These are phyloP conservation scores for Bondarzewia mesenterica DNA, from an alignment of 1,284 basidiomycete species.

Conservation along the genomic window DNA sequence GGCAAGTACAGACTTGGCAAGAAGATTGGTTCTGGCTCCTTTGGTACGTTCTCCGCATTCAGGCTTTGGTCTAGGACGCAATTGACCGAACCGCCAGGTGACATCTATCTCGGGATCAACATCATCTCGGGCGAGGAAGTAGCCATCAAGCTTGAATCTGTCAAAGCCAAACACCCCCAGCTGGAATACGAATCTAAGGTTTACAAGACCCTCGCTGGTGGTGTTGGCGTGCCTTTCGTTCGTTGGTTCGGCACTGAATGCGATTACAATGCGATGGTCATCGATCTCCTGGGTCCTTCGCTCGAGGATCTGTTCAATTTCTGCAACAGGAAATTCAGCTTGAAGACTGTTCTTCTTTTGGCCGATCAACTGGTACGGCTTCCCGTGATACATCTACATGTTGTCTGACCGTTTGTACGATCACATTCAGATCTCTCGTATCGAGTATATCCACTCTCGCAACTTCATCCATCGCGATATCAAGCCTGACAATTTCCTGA, in stretches of 20 bases:
- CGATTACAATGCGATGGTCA: slow-evolving; percentile 99
- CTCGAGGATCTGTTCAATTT: slow-evolving; percentile 99
- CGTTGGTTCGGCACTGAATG: slow-evolving; percentile 99
- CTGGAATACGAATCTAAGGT: slow-evolving; percentile 98
- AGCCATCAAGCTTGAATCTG: slow-evolving; percentile 99
- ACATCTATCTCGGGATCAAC: slow-evolving; percentile 99
- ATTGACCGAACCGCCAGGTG: slow-evolving; percentile 51
- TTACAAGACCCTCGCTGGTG: slow-evolving; percentile 95
- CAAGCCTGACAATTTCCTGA: slow-evolving; percentile 99
- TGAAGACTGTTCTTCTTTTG: slow-evolving; percentile 95
- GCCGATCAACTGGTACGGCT: slow-evolving; percentile 88
- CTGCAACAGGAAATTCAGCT: slow-evolving; percentile 95
- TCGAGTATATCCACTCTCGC: slow-evolving; percentile 98
- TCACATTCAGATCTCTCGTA: slow-evolving; percentile 92
- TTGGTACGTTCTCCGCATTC: slow-evolving; percentile 55
- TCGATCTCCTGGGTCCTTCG: slow-evolving; percentile 95
- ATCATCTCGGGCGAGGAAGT: slow-evolving; percentile 99
- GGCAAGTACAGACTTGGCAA: slow-evolving; percentile 99
- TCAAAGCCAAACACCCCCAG: slow-evolving; percentile 99
- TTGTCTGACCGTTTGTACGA: no score
- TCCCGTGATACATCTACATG: slow-evolving; percentile 10
- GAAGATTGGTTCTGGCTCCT: slow-evolving; percentile 99
- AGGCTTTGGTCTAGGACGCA: slow-evolving; percentile 2
- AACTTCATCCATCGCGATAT: slow-evolving; percentile 99
- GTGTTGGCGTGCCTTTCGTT: slow-evolving; percentile 97